phyloP scores from a whole-genome alignment of 2,329 filamentous ascomycete species.

The Fusarium sacchari region DNA sequence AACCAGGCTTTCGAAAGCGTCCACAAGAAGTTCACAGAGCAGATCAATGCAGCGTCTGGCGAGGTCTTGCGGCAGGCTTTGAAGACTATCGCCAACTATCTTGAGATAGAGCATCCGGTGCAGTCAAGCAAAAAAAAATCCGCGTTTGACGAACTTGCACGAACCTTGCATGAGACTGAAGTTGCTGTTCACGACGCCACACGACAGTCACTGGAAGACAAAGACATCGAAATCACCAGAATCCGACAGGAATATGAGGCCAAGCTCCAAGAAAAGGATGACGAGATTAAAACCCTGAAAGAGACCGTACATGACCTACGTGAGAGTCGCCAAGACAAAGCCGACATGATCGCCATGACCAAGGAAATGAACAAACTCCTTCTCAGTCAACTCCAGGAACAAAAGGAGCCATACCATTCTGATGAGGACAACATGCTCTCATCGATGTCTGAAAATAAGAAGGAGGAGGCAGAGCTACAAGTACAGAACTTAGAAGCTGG shows the following conservation, averaged over 20 bases:
- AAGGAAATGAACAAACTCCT: neutral
- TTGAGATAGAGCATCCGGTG: neutral
- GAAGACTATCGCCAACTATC: neutral
- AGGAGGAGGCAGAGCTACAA: no score
- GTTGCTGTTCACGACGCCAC: neutral
- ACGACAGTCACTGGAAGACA: neutral
- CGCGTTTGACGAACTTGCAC: neutral
- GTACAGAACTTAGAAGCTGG: no score
- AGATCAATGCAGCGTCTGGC: neutral
- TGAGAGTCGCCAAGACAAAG: neutral
- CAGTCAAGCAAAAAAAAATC: neutral
- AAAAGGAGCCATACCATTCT: neutral
- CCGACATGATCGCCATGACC: neutral
- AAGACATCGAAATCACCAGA: neutral
- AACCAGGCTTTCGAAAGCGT: neutral
- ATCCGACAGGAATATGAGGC: neutral
- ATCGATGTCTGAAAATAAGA: accelerated
- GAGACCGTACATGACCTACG: neutral
- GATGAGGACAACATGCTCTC: neutral
- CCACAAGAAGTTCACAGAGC: neutral
- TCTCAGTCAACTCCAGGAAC: neutral
- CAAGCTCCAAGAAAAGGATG: neutral
- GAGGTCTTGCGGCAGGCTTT: neutral
- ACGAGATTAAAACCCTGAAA: neutral
- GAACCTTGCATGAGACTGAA: neutral